A percentile compares a stretch with the other conserved stretches of the same genome.
Evolutionary conservation across 1,139 yeast species (phyloP).

Genomic region (Suhomyces anneliseae): DNA sequence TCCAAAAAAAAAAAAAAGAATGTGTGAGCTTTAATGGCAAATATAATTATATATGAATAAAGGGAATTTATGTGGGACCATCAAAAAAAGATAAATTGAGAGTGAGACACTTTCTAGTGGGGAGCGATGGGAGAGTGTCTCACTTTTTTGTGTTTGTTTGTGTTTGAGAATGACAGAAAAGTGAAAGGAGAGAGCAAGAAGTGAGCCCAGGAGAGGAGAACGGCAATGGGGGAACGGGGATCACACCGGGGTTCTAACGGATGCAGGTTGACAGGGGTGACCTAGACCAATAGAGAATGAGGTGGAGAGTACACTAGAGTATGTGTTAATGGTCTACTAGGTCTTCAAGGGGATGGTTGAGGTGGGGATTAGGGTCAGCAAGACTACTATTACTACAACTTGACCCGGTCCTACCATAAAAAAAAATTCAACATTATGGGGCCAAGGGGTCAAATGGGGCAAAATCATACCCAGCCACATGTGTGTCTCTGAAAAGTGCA

Average conservation of each 20-base stretch:
- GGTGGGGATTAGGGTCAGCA: too few relatives aligned
- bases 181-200: not conserved
- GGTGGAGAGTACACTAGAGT: too few relatives aligned
- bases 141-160: slow-evolving; percentile 10
- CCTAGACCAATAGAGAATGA: too few relatives aligned
- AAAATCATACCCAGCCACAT: slow-evolving; percentile 1
- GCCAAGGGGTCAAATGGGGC: not conserved
- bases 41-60: not conserved
- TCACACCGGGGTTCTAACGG: not conserved
- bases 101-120: slow-evolving; percentile 1
- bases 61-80: not conserved
- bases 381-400: too few relatives aligned
- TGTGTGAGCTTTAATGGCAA: not conserved
- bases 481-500: slow-evolving; percentile 1
- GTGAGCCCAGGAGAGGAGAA: not conserved
- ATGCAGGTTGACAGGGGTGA: too few relatives aligned
- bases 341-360: too few relatives aligned
- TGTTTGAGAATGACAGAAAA: slow-evolving; percentile 6
- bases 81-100: not conserved
- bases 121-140: slow-evolving; percentile 2
- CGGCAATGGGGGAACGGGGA: not conserved
- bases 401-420: not conserved
- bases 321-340: too few relatives aligned
- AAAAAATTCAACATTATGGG: not conserved
- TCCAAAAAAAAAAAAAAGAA: too few relatives aligned